phyloP scores from a whole-genome alignment of 2,329 filamentous ascomycete genomes.

The Fusarium clavum region DNA sequence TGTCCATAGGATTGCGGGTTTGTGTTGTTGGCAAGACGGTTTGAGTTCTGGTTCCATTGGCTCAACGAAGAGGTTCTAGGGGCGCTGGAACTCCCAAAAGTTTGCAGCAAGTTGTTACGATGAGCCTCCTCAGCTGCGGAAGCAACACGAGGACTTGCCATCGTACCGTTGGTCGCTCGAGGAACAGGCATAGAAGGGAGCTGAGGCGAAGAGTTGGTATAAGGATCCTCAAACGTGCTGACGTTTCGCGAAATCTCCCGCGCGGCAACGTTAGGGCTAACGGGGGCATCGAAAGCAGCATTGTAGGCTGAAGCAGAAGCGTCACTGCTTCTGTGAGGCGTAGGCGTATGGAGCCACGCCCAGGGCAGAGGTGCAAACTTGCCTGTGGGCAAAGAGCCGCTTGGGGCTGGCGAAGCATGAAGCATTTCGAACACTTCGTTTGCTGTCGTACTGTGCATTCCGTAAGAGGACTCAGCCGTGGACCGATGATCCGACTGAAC shows the following conservation, averaged over 20 bases:
- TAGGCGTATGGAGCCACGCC: constrained; percentile 60
- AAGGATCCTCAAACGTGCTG: constrained; percentile 48
- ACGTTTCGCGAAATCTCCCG: constrained; percentile 27
- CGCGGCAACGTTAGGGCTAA: constrained; percentile 43
- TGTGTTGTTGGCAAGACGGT: constrained; percentile 33
- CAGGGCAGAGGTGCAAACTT: constrained; percentile 60
- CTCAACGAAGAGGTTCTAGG: constrained; percentile 50
- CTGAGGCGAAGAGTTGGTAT: constrained; percentile 45
- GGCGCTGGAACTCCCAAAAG: constrained; percentile 46
- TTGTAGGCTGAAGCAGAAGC: constrained; percentile 36
- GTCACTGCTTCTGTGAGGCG: constrained; percentile 45
- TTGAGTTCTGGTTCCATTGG: constrained; percentile 47
- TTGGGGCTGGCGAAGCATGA: constrained; percentile 49
- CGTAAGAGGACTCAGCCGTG: constrained; percentile 61
- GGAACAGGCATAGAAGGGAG: constrained; percentile 24
- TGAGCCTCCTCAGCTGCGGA: constrained; percentile 49
- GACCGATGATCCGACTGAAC: constrained; percentile 47
- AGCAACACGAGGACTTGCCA: constrained; percentile 31
- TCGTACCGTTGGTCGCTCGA: constrained; percentile 28
- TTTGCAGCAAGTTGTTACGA: constrained; percentile 52
- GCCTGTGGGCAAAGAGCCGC: constrained; percentile 45
- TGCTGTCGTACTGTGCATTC: constrained; percentile 65
- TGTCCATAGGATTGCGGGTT: constrained; percentile 36
- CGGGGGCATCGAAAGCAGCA: constrained; percentile 44
- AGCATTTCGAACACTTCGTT: constrained; percentile 62